These are phyloP conservation scores for Acacia acuminata DNA, from an alignment of 306 rosid species.

Conservation along the genomic window DNA sequence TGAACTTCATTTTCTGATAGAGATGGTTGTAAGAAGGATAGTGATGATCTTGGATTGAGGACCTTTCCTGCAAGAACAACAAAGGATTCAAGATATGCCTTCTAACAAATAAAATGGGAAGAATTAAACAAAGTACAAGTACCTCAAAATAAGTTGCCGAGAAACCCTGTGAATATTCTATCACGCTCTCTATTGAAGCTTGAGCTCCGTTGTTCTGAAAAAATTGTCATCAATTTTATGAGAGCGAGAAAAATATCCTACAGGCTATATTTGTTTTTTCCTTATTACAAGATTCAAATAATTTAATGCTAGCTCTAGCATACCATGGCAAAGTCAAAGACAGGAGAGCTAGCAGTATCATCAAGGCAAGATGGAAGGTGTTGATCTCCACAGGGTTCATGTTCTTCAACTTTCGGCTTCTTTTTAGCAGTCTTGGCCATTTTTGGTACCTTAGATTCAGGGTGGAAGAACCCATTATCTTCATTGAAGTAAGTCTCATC, in stretches of 20 bases:
- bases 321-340: slow-evolving; percentile 63
- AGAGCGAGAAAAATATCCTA: not conserved
- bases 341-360: slow-evolving; percentile 95
- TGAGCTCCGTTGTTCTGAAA: slow-evolving; percentile 60
- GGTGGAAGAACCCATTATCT: slow-evolving; percentile 37
- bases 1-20: slow-evolving; percentile 60
- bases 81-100: slow-evolving; percentile 18
- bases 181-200: slow-evolving; percentile 57
- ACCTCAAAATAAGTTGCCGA: slow-evolving; percentile 89
- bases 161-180: slow-evolving; percentile 79
- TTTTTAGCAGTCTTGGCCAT: slow-evolving; percentile 45
- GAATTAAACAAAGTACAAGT: slow-evolving; percentile 1
- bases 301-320: slow-evolving; percentile 29
- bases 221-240: slow-evolving; percentile 14
- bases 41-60: slow-evolving; percentile 62
- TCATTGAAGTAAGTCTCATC: slow-evolving; percentile 45
- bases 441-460: slow-evolving; percentile 41
- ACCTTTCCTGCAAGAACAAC: slow-evolving; percentile 53
- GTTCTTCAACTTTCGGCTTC: slow-evolving; percentile 55
- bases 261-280: not conserved
- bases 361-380: slow-evolving; percentile 62
- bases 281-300: not conserved
- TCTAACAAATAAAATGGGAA: not conserved
- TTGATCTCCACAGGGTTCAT: slow-evolving; percentile 30
- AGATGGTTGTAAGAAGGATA: slow-evolving; percentile 55